Percentiles rank a stretch among this genome's conserved stretches.
phyloP scores from a whole-genome alignment of 345 rosid genomes.

The Eucalyptus globulus region DNA sequence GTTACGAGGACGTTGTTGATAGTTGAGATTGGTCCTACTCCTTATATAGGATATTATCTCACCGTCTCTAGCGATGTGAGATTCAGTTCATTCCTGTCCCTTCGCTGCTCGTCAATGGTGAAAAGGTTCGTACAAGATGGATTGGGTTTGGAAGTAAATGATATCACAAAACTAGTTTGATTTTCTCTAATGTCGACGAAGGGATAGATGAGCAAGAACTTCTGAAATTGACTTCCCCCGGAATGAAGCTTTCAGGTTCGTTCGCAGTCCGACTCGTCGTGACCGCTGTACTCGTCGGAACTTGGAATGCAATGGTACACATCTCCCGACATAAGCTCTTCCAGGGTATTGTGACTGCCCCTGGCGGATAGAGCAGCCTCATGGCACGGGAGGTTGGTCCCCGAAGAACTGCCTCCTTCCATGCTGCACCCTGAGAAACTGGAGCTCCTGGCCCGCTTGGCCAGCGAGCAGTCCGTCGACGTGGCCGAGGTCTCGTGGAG shows the following conservation, averaged over 20 bases:
- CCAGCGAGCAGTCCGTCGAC: background rate
- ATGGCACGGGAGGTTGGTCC: background rate
- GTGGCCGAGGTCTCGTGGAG: background rate
- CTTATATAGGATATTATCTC: too few species aligned
- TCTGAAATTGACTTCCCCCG: background rate
- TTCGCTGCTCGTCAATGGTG: background rate
- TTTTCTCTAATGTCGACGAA: background rate
- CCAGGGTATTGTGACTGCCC: background rate
- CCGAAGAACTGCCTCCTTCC: background rate
- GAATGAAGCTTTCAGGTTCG: background rate
- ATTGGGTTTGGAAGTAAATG: background rate
- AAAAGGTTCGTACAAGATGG: background rate
- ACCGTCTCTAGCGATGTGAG: too few species aligned
- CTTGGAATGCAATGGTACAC: background rate
- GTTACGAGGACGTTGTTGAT: too few species aligned
- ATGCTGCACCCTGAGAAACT: background rate
- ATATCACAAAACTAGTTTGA: background rate
- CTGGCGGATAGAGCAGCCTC: background rate
- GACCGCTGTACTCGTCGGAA: background rate
- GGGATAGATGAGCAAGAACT: background rate
- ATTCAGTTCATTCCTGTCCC: too few species aligned
- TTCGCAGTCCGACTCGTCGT: background rate
- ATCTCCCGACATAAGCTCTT: background rate
- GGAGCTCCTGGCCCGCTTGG: background rate
- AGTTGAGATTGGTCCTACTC: too few species aligned